These are phyloP conservation scores for Cokeromyces recurvatus DNA, from an alignment of 371 early-diverging fungal species.

Conservation along the genomic window DNA sequence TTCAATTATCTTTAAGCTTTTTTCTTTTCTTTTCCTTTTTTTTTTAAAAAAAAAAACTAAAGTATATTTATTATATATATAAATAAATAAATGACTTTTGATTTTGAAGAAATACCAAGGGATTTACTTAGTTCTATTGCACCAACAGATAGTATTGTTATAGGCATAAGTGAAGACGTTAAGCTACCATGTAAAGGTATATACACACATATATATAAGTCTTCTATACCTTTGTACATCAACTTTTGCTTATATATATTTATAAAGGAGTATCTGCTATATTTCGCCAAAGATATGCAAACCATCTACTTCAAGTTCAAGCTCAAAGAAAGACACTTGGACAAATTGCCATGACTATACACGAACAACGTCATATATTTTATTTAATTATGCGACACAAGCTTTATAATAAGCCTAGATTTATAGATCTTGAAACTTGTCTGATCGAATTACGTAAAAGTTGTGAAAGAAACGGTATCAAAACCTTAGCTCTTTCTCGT, in stretches of 20 bases:
- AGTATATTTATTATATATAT: too few species aligned
- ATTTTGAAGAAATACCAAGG: constrained; percentile 35
- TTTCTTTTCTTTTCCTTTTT: constrained; percentile 9
- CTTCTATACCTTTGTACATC: too few species aligned
- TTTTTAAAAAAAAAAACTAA: too few species aligned
- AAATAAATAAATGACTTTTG: constrained; percentile 26
- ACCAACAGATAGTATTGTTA: constrained; percentile 19
- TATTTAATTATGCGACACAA: constrained; percentile 26
- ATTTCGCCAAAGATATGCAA: constrained; percentile 23
- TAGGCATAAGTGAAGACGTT: constrained; percentile 29
- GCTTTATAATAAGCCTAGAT: constrained; percentile 25
- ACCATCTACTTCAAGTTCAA: constrained; percentile 16
- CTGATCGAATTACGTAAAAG: constrained; percentile 21
- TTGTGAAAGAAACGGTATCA: constrained; percentile 21
- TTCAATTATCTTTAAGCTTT: not conserved
- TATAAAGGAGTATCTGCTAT: constrained; percentile 11
- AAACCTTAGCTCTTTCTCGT: constrained; percentile 20
- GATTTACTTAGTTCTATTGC: constrained; percentile 10
- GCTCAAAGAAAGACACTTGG: constrained; percentile 29
- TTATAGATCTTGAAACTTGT: constrained; percentile 24
- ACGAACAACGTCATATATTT: constrained; percentile 23
- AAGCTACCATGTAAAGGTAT: constrained; percentile 27
- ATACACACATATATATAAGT: not conserved
- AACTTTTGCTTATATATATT: not conserved
- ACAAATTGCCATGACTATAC: constrained; percentile 15